Percentiles rank a stretch among this genome's conserved stretches.
These are phyloP conservation scores for Penicillium sclerotigenum DNA, from an alignment of 2,329 filamentous ascomycete species.

Conservation along the genomic window DNA sequence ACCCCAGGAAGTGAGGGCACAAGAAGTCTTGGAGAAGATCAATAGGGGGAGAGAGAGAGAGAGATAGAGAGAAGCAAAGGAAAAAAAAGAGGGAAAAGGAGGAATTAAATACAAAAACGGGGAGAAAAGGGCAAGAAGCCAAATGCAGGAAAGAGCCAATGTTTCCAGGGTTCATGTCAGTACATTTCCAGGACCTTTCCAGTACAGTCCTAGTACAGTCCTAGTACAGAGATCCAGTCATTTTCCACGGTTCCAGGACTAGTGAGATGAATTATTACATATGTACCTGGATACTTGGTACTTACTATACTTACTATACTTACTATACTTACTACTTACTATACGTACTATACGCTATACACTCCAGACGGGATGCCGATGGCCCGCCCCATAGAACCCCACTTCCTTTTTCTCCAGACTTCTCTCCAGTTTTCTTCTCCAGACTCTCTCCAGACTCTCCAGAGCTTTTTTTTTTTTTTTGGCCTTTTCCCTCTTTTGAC, in stretches of 20 bases:
- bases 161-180: not conserved
- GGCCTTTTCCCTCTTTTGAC: too few relatives aligned
- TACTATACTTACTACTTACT: not conserved
- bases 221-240: not conserved
- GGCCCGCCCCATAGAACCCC: not conserved
- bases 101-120: conserved; percentile 16
- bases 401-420: not conserved
- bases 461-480: too few relatives aligned
- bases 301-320: not conserved
- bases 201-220: not conserved
- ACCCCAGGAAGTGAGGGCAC: not conserved
- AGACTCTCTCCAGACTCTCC: not conserved
- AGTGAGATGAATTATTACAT: not conserved
- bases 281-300: not conserved
- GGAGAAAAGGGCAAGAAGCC: conserved; percentile 7
- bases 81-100: not conserved
- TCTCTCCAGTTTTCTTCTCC: not conserved
- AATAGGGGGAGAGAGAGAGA: not conserved
- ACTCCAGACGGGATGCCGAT: not conserved
- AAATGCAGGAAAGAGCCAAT: conserved; percentile 14
- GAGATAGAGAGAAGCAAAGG: not conserved
- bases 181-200: not conserved
- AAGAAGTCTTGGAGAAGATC: conserved; percentile 1
- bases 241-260: not conserved
- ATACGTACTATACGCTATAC: not conserved